Percentiles rank a stretch among this genome's conserved stretches.
Evolutionary conservation across 345 rosid genomes (phyloP).

Genomic region (Euphorbia pulcherrima): DNA sequence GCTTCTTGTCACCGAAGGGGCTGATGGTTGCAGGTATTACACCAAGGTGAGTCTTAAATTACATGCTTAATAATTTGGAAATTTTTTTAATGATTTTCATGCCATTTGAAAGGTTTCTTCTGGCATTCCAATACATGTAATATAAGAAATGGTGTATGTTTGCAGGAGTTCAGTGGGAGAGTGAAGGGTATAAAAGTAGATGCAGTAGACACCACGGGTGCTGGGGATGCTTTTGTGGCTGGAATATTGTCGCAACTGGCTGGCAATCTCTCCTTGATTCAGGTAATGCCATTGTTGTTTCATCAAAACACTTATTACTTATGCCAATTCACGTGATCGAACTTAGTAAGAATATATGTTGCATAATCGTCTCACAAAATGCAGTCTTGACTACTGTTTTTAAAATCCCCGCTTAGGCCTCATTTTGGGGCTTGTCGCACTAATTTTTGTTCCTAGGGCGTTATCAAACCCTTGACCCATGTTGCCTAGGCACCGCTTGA

Average conservation of each 20-base stretch:
- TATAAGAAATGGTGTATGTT: not conserved
- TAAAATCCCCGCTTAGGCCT: too few relatives aligned
- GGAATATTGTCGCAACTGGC: conserved; percentile 66
- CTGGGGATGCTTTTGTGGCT: conserved; percentile 97
- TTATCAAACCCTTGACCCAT: too few relatives aligned
- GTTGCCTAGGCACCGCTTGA: too few relatives aligned
- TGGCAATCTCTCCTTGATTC: conserved; percentile 66
- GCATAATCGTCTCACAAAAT: not conserved
- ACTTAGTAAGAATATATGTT: not conserved
- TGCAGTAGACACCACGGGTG: conserved; percentile 89
- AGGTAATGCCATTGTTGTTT: conserved; percentile 39
- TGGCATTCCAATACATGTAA: not conserved
- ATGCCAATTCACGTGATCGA: not conserved
- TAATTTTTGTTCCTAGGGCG: too few relatives aligned
- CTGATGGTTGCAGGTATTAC: conserved; percentile 85
- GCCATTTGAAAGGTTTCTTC: not conserved
- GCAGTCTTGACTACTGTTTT: too few relatives aligned
- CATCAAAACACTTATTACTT: too few relatives aligned
- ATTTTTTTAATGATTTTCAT: not conserved
- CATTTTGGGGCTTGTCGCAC: too few relatives aligned
- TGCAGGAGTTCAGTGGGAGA: conserved; percentile 77
- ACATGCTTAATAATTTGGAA: not conserved
- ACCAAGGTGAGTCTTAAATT: conserved; percentile 53
- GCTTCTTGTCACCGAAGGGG: conserved; percentile 89
- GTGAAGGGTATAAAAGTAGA: conserved; percentile 74